These are phyloP conservation scores for Metroxylon sagu DNA, from an alignment of 176 grass and related monocot genomes.

Conservation along the genomic window DNA sequence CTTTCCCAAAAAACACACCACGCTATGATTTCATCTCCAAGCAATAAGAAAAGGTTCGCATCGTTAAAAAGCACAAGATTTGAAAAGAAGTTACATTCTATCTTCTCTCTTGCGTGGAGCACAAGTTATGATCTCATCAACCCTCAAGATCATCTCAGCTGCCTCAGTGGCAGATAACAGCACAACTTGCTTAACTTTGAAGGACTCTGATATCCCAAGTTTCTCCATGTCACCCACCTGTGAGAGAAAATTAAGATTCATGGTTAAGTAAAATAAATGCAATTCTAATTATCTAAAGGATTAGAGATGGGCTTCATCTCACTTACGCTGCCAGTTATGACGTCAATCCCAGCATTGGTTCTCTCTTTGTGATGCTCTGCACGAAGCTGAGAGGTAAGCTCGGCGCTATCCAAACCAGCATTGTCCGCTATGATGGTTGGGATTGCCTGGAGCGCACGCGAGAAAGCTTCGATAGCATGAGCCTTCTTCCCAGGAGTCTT, in stretches of 20 bases:
- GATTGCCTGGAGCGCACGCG: conserved; percentile 72
- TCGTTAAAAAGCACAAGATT: background rate
- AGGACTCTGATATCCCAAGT: conserved; percentile 44
- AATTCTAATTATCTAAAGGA: no score
- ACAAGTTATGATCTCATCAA: conserved; percentile 49
- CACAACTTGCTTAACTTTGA: conserved; percentile 53
- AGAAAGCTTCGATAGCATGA: conserved; percentile 83
- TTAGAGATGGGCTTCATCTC: no score
- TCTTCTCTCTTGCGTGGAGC: conserved; percentile 42
- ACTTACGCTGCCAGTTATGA: conserved; percentile 69
- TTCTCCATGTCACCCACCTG: conserved; percentile 48
- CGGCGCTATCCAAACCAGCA: conserved; percentile 78
- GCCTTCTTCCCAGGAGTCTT: conserved; percentile 91
- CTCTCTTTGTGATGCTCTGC: conserved; percentile 91
- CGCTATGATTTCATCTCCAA: no score
- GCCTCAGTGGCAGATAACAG: conserved; percentile 50
- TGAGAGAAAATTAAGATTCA: background rate
- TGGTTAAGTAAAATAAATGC: background rate
- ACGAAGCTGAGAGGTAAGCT: conserved; percentile 90
- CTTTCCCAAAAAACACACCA: no score
- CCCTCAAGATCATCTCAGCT: conserved; percentile 46
- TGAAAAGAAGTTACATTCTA: conserved; percentile 30
- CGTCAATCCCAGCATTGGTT: conserved; percentile 60
- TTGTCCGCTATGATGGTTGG: conserved; percentile 84
- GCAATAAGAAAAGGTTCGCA: no score